These are phyloP conservation scores for Cyclostephanos tholiformis DNA, from an alignment of 108 stramenopile genomes.

Conservation along the genomic window DNA sequence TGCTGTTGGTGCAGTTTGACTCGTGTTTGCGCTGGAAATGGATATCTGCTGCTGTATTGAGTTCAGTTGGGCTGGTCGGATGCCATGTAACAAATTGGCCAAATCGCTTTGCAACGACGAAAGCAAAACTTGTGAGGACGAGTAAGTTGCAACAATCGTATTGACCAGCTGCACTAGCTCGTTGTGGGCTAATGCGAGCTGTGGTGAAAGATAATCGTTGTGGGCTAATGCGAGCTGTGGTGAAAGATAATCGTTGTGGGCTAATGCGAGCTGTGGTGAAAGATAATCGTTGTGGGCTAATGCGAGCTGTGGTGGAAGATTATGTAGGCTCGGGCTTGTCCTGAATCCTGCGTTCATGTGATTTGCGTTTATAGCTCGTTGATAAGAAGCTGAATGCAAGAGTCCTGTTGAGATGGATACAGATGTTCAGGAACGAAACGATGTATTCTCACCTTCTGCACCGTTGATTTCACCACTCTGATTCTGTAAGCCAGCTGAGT, in stretches of 20 bases:
- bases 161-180: slow-evolving; percentile 4
- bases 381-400: slow-evolving; percentile 1
- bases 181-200: slow-evolving; percentile 4
- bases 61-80: slow-evolving; percentile 6
- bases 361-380: neutral
- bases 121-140: neutral
- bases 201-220: too few relatives aligned
- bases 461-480: neutral
- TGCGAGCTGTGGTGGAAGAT: too few relatives aligned
- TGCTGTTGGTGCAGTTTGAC: neutral
- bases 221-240: too few relatives aligned
- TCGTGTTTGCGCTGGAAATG: neutral
- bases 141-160: slow-evolving; percentile 3
- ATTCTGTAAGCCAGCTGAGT: neutral
- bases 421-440: neutral
- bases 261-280: slow-evolving; percentile 3
- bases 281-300: too few relatives aligned
- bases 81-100: neutral
- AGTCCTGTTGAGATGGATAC: neutral
- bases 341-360: neutral
- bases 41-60: slow-evolving; percentile 5
- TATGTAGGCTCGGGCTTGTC: neutral
- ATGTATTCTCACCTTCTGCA: slow-evolving; percentile 1
- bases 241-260: too few relatives aligned
- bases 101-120: neutral